Evolutionary conservation across 2,329 filamentous ascomycete genomes (phyloP).

Genomic region (Neofusicoccum parvum): DNA sequence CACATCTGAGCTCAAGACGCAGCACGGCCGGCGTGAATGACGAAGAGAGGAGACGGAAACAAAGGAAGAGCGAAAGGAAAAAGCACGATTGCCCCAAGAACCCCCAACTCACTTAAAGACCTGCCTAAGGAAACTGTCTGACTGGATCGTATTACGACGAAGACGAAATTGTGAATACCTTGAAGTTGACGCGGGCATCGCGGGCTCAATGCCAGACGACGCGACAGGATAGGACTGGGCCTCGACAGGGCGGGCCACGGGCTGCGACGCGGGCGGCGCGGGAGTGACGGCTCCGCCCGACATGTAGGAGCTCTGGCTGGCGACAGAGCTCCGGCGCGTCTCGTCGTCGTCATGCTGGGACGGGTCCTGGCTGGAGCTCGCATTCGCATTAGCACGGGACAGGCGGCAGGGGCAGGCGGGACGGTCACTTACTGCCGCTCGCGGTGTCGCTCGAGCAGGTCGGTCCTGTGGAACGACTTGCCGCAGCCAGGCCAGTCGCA

Average conservation of each 20-base stretch:
- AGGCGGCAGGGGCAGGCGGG: not conserved
- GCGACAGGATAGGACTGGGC: conserved; percentile 4
- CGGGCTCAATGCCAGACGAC: conserved; percentile 9
- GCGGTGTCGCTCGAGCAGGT: conserved; percentile 48
- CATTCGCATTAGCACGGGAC: conserved; percentile 11
- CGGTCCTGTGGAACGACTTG: conserved; percentile 47
- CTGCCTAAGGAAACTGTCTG: conserved; percentile 13
- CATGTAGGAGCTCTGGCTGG: conserved; percentile 29
- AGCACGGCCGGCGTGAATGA: too few species aligned
- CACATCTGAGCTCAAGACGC: not conserved
- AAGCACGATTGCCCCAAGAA: not conserved
- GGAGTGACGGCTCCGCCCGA: not conserved
- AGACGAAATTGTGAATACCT: conserved; percentile 21
- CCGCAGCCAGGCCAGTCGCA: conserved; percentile 46
- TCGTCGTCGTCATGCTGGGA: conserved; percentile 15
- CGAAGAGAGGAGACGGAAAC: not conserved
- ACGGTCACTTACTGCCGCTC: conserved; percentile 45
- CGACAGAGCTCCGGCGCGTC: conserved; percentile 26
- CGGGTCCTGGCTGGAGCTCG: conserved; percentile 18
- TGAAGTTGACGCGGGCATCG: conserved; percentile 15
- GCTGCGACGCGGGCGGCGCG: not conserved
- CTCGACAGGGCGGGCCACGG: not conserved
- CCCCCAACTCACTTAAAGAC: conserved; percentile 21
- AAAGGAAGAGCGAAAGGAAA: not conserved
- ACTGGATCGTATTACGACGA: conserved; percentile 12